Evolutionary conservation across 164 flowering plant species (phyloP), one percentile per base, ranked within the genome.

Genomic region (Sextonia rubra): DNA sequence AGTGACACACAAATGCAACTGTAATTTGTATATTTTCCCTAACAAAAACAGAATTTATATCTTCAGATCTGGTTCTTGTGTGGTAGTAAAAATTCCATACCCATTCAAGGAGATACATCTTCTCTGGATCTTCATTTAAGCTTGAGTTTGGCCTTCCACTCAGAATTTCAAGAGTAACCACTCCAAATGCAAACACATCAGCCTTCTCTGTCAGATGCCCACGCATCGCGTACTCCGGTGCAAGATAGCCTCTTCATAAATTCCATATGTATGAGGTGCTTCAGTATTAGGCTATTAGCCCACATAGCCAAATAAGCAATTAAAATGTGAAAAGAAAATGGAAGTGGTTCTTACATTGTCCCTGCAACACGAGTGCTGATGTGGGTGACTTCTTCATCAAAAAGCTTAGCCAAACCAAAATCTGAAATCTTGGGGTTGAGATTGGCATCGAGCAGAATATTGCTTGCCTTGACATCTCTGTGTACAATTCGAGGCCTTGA

Each of bases 381-480:
- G 62, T 74, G 77, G 23, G 77, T 74, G 63, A 55, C 71, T 60
- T 71, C 65, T 26, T 75, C 78, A 55, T 75, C 78, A 26, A 71
- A 75, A 3, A 75, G 73, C 70, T 71, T 75, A 14, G 78, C 78
- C 65, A 75, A 67, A 66, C 78, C 78, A 71, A 75, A 75, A 66
- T 75, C 78, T 30, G 78, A 75, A 22, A 75, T 71, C 65, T 70
- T 75, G 17, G 78, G 78, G 44, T 66, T 75, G 22, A 75, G 65
- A 8, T 75, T 66, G 2, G 71, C 70, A 66, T 90, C 91, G 3
- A 90, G 90, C 44, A 91, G 81, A 76, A 90, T 87, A 73, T 91
- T 91, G 70, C 94, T 88, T n/a, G 97, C 88, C 77, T 90, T 91
- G 44, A 91, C 89, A 79, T 90, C 97, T 71, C 97, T 78, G 69